Percentiles rank a stretch among this genome's conserved stretches.
Evolutionary conservation across 192 early-diverging fungal genomes (phyloP).

Genomic region (Linnemannia elongata): DNA sequence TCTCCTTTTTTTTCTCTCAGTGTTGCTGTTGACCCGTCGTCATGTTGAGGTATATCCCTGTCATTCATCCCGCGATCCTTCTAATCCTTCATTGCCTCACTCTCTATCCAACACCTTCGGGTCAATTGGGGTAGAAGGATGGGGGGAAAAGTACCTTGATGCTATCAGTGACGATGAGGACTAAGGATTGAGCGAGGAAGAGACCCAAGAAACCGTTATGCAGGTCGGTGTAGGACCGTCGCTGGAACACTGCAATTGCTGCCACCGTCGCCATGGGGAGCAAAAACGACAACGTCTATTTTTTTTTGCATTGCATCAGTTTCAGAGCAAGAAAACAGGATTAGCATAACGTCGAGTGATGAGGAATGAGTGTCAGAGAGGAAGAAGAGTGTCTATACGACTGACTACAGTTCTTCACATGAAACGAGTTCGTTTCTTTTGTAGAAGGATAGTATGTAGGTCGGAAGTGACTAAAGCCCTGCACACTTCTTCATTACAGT

Average conservation of each 20-base stretch:
- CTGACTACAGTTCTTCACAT: background rate
- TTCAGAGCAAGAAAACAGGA: background rate
- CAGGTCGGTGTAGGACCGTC: conserved; percentile 53
- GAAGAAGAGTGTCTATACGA: too few relatives aligned
- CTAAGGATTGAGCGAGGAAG: conserved; percentile 56
- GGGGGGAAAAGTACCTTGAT: conserved; percentile 54
- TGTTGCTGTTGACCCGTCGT: background rate
- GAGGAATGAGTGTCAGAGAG: background rate
- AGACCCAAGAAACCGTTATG: conserved; percentile 61
- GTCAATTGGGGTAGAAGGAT: background rate
- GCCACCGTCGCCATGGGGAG: conserved; percentile 55
- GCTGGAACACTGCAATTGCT: conserved; percentile 43
- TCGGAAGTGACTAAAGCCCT: too few relatives aligned
- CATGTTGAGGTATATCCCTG: background rate
- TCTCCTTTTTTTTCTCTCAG: background rate
- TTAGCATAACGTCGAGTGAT: background rate
- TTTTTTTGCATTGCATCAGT: background rate
- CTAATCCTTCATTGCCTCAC: too few relatives aligned
- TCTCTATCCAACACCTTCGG: too few relatives aligned
- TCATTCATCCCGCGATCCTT: background rate
- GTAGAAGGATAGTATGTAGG: too few relatives aligned
- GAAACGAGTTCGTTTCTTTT: too few relatives aligned
- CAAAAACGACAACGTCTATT: conserved; percentile 48
- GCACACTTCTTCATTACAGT: too few relatives aligned
- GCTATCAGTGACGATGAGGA: conserved; percentile 64